These are phyloP conservation scores for Tylopilus sp. DNA, from an alignment of 1,284 basidiomycete species.

Conservation along the genomic window DNA sequence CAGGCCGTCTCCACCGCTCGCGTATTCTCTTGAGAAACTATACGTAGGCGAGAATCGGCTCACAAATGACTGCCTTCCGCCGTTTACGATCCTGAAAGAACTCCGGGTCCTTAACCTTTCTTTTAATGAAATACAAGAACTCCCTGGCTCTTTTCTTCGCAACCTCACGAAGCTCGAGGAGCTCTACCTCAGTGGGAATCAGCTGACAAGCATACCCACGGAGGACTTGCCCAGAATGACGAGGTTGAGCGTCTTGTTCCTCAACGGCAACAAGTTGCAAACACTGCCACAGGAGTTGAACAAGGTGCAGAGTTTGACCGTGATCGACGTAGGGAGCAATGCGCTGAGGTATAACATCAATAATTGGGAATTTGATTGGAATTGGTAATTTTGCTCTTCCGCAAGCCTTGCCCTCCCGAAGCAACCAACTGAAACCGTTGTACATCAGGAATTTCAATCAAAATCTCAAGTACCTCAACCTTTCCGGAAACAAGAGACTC, in stretches of 20 bases:
- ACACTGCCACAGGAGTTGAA: conserved; percentile 90
- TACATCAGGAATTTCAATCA: conserved; percentile 91
- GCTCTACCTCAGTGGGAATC: conserved; percentile 93
- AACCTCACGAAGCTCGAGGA: conserved; percentile 72
- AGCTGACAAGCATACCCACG: conserved; percentile 84
- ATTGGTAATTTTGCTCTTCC: conserved; percentile 63
- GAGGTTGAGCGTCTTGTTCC: conserved; percentile 70
- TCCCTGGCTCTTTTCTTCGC: conserved; percentile 76
- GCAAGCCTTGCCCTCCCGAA: not conserved
- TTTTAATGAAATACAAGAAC: conserved; percentile 94
- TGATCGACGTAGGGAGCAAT: conserved; percentile 95
- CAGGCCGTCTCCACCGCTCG: conserved; percentile 60
- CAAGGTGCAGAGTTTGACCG: conserved; percentile 75
- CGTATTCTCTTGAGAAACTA: conserved; percentile 69
- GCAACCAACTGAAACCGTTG: conserved; percentile 5
- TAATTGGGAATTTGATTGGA: conserved; percentile 99
- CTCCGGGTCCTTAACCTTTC: conserved; percentile 87
- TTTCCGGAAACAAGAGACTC: conserved; percentile 86
- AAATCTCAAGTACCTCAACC: conserved; percentile 85
- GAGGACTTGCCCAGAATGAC: conserved; percentile 78
- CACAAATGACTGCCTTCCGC: conserved; percentile 77
- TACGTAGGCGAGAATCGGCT: conserved; percentile 90
- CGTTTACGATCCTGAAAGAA: conserved; percentile 71
- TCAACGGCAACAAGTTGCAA: conserved; percentile 94
- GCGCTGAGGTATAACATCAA: conserved; percentile 96